A percentile compares a stretch with the other conserved stretches of the same genome.
Evolutionary conservation across 371 early-diverging fungal species (phyloP).

Genomic region (Chytridiales sp.): DNA sequence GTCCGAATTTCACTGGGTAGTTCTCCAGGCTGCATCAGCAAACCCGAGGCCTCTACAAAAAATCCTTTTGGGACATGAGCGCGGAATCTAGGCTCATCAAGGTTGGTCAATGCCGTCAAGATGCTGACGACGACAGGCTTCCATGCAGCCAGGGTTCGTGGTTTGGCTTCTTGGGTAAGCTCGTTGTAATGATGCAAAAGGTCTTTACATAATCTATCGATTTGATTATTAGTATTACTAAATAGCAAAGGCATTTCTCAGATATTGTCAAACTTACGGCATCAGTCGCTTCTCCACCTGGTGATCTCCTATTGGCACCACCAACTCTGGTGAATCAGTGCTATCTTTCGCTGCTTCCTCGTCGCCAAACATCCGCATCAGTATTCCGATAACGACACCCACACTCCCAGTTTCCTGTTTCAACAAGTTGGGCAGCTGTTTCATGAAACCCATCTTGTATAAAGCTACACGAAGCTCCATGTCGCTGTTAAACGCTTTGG

Average conservation of each 20-base stretch:
- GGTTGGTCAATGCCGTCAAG: constrained; percentile 43
- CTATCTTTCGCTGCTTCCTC: constrained; percentile 18
- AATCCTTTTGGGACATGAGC: constrained; percentile 36
- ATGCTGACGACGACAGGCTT: constrained; percentile 54
- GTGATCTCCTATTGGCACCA: constrained; percentile 18
- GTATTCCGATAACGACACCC: constrained; percentile 36
- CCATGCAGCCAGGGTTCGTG: constrained; percentile 53
- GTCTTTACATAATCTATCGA: constrained; percentile 36
- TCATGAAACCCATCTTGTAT: constrained; percentile 81
- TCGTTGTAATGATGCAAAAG: constrained; percentile 47
- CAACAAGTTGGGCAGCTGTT: constrained; percentile 82
- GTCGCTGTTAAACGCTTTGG: constrained; percentile 75
- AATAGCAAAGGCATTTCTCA: background rate
- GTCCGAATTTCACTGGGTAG: constrained; percentile 9
- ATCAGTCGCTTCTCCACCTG: constrained; percentile 44
- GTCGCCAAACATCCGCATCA: constrained; percentile 48
- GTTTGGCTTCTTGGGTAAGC: constrained; percentile 48
- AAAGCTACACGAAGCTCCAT: constrained; percentile 74
- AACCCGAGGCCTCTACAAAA: constrained; percentile 35
- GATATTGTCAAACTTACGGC: constrained; percentile 40
- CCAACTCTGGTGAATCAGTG: too few relatives aligned
- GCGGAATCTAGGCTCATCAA: constrained; percentile 47
- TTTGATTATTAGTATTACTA: background rate
- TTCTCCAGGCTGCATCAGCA: constrained; percentile 36
- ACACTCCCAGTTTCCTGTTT: constrained; percentile 70